Conservation (phyloP, 345 rosid species). For the Luvunga scandens region DNA sequence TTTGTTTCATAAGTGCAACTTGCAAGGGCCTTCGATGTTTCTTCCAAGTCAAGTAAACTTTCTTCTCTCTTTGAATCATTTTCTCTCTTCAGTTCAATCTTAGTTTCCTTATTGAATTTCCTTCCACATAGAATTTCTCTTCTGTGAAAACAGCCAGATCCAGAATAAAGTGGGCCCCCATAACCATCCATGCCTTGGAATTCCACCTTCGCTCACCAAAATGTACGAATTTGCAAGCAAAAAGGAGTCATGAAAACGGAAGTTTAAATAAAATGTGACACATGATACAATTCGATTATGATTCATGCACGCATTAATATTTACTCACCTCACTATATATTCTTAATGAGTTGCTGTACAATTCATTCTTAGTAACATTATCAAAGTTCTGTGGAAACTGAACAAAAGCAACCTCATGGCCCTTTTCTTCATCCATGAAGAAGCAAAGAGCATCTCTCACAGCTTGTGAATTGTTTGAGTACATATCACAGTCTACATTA, state of each 20-base stretch:
- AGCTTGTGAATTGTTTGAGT: slow-evolving; percentile 55
- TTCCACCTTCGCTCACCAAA: slow-evolving; percentile 42
- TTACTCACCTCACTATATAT: slow-evolving; percentile 23
- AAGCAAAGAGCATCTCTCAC: slow-evolving; percentile 68
- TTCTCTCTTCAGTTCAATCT: slow-evolving; percentile 25
- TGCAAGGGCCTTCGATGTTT: slow-evolving; percentile 45
- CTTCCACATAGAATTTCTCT: slow-evolving; percentile 65
- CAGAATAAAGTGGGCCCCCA: slow-evolving; percentile 67
- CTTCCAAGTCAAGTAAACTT: slow-evolving; percentile 23
- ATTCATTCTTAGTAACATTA: slow-evolving; percentile 56
- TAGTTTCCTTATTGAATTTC: slow-evolving; percentile 17
- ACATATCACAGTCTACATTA: slow-evolving; percentile 81
- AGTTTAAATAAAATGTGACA: background rate
- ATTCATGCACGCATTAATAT: background rate
- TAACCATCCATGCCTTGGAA: slow-evolving; percentile 59
- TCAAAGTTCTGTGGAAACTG: slow-evolving; percentile 58
- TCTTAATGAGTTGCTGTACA: slow-evolving; percentile 26
- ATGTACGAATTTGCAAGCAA: background rate
- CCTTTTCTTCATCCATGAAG: slow-evolving; percentile 69
- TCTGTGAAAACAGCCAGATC: slow-evolving; percentile 81
- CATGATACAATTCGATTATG: background rate
- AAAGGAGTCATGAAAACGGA: background rate
- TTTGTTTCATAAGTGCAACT: slow-evolving; percentile 48
- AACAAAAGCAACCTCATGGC: slow-evolving; percentile 62
- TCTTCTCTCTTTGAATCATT: slow-evolving; percentile 7